These are phyloP conservation scores for Rhynchospora breviuscula DNA, from an alignment of 176 grass and related monocot genomes.

Conservation along the genomic window DNA sequence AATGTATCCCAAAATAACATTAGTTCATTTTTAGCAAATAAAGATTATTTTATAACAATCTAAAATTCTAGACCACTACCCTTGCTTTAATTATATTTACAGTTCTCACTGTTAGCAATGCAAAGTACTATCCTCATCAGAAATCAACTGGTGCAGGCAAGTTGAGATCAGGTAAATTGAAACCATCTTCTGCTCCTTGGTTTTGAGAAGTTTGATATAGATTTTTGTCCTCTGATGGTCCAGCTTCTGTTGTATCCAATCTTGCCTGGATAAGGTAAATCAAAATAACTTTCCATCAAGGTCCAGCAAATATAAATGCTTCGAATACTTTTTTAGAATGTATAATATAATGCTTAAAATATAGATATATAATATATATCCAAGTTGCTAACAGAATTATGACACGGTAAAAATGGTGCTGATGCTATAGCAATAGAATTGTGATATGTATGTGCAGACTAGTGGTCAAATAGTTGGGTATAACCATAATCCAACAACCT, in stretches of 20 bases:
- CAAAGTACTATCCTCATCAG: neutral
- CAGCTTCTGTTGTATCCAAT: neutral
- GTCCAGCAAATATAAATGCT: neutral
- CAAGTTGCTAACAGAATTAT: neutral
- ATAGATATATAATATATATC: too few relatives aligned
- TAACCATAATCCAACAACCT: conserved; percentile 17
- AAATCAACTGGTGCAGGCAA: conserved; percentile 21
- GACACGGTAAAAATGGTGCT: neutral
- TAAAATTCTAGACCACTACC: conserved; percentile 16
- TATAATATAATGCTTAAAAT: neutral
- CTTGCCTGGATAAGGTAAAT: conserved; percentile 5
- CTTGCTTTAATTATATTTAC: conserved; percentile 31
- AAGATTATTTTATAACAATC: conserved; percentile 20
- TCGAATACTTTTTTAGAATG: neutral
- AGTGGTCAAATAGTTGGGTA: conserved; percentile 16
- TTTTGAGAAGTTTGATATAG: neutral
- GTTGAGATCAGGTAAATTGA: conserved; percentile 22
- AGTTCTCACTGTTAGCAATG: conserved; percentile 18
- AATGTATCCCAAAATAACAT: conserved; percentile 11
- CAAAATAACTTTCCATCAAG: neutral
- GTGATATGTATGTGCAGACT: neutral
- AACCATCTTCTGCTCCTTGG: conserved; percentile 15
- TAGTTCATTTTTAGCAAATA: neutral
- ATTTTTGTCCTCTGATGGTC: neutral
- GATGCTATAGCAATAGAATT: neutral